Percentiles rank a stretch among this genome's conserved stretches.
These are phyloP conservation scores for Ceratocystis colombiana DNA, from an alignment of 2,329 filamentous ascomycete genomes.

Conservation along the genomic window DNA sequence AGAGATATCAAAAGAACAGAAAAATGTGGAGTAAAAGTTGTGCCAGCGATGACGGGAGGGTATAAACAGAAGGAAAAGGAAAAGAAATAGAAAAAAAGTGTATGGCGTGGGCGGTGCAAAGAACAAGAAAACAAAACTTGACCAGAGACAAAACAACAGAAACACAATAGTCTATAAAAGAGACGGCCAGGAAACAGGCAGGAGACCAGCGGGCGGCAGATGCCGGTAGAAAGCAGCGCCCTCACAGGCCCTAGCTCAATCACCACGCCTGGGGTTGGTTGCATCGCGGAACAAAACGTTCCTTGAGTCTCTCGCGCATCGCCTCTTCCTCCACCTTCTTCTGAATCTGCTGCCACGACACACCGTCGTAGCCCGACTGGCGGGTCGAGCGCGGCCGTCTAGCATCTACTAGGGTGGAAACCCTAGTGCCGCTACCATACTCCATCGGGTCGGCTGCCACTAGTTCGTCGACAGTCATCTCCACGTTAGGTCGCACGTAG, in stretches of 20 bases:
- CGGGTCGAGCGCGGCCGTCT: conserved; percentile 5
- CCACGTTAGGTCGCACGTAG: background rate
- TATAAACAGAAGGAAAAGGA: background rate
- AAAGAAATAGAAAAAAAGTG: background rate
- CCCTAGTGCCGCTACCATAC: background rate
- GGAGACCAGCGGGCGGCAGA: background rate
- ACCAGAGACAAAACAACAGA: background rate
- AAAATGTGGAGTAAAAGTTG: background rate
- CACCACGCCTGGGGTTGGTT: background rate
- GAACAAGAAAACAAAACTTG: background rate
- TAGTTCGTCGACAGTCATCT: background rate
- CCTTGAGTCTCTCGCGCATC: conserved; percentile 15
- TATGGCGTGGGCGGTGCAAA: background rate
- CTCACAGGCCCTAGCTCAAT: background rate
- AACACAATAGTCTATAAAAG: background rate
- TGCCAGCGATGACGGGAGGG: conserved; percentile 10
- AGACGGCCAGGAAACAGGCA: background rate
- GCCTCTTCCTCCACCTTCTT: conserved; percentile 7
- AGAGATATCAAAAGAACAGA: background rate
- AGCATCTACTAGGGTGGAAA: background rate
- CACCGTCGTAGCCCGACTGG: background rate
- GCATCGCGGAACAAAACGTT: conserved; percentile 2
- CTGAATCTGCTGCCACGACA: conserved; percentile 4
- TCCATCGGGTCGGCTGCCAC: background rate
- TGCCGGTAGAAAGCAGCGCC: too few species aligned